Conservation (phyloP, 768 basidiomycete species). For the Trametes maxima region DNA sequence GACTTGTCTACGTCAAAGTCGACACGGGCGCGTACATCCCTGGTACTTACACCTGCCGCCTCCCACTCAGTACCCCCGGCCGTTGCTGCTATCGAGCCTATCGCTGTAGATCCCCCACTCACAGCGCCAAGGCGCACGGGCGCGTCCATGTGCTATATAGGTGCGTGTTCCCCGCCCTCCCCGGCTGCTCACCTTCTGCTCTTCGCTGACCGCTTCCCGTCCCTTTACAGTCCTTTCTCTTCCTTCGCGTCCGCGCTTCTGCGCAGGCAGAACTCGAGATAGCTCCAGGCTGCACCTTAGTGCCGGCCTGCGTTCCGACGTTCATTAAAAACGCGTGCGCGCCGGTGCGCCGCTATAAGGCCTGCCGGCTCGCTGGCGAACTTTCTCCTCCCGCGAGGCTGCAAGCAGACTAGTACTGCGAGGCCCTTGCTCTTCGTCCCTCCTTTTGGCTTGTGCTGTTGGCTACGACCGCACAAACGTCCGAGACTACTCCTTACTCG, state of each 20-base stretch:
- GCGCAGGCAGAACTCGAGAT: not conserved
- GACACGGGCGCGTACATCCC: constrained; percentile 2
- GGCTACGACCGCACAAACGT: not conserved
- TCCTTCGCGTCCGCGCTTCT: not conserved
- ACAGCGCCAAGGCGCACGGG: not conserved
- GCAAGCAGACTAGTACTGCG: constrained; percentile 6
- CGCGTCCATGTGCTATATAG: not conserved
- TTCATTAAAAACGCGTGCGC: constrained; percentile 11
- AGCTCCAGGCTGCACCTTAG: not conserved
- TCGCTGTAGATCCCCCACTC: not conserved
- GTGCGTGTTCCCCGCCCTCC: not conserved
- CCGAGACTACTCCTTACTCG: too few species aligned
- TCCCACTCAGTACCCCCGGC: not conserved
- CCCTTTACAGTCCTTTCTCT: not conserved
- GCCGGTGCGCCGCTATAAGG: not conserved
- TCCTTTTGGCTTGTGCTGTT: not conserved
- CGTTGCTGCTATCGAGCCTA: not conserved
- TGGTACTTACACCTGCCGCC: not conserved
- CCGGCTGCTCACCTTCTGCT: not conserved
- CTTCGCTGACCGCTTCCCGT: not conserved
- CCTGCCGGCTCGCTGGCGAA: not conserved
- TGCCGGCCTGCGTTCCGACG: not conserved
- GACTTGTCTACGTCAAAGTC: not conserved
- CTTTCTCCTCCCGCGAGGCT: constrained; percentile 15
- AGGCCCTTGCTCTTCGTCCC: constrained; percentile 4